Base-by-base conservation (phyloP, 2,329 filamentous ascomycete species). In the Ilyonectria destructans region DNA sequence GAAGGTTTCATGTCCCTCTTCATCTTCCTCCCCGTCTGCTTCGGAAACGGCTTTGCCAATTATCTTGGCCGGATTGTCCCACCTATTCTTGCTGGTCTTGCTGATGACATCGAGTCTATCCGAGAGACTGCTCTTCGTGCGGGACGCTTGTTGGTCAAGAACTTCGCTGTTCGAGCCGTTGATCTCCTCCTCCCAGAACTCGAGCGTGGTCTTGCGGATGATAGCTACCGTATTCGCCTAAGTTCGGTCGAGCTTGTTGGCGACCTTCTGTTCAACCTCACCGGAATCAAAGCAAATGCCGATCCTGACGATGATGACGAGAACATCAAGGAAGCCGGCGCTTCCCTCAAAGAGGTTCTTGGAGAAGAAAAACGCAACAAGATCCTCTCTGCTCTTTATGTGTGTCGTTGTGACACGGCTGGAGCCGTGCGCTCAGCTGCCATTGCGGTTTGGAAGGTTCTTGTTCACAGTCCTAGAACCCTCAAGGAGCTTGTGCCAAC, bases 1-100 rank as follows among this genome's bases (percentile, higher is more conserved):
- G 96, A 99, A 86, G 96, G 96, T 52, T 99, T 99, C 85, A 99
- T 99, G 96, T 98, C 96, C 8, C 88, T 99, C 46, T 99, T 99
- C 83, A 98, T 99, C 74, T 99, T 98, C 88, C 90, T 99, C 84
- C 96, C 96, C 13, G 96, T 97, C 60, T 99, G 96, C 84, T 99
- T 99, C 77, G 96, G 96, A 77, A 99, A 99, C 87, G 97, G 95
- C 81, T 99, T 99, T 78, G 93, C 96, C 74, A 95, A 94, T 79
- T 99, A 99, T 78, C 91, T 99, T 69, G 94, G 92, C 82, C 95
- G 92, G 79, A 97, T 99, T 77, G 97, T 99, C 75, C 97, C 96
- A 19, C 93, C 96, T 21, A 98, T 99, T 76, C 87, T 99, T 71
- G 91, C 94, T 71, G 97, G 97, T 76, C 87, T 99, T 80, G 97